These are phyloP conservation scores for Sclerotinia minor DNA, from an alignment of 2,329 filamentous ascomycete genomes.

Conservation along the genomic window DNA sequence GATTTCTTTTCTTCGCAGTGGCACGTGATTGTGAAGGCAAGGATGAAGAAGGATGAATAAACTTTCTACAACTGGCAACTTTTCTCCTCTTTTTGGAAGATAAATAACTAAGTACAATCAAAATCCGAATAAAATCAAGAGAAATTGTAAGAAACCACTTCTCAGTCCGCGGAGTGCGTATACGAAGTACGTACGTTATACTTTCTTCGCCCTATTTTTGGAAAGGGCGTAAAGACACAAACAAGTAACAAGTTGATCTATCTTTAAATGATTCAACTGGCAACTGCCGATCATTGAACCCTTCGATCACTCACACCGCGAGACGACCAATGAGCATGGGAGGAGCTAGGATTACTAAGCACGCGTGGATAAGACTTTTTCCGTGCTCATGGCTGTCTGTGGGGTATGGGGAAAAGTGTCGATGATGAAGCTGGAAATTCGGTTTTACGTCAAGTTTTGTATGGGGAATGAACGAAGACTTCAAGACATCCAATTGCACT, in stretches of 20 bases:
- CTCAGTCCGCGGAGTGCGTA: not conserved
- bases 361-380: not conserved
- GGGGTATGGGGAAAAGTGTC: conserved; percentile 21
- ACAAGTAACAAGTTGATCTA: not conserved
- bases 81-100: not conserved
- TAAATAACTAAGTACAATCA: not conserved
- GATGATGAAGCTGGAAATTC: conserved; percentile 2
- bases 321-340: not conserved
- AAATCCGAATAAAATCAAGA: not conserved
- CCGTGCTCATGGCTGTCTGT: conserved; percentile 7
- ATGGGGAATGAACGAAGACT: conserved; percentile 13
- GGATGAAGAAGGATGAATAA: conserved; percentile 16
- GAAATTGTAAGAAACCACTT: not conserved
- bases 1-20: not conserved
- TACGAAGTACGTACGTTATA: too few species aligned
- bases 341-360: not conserved
- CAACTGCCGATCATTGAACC: not conserved
- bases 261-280: too few species aligned
- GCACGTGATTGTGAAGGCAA: conserved; percentile 22
- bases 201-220: not conserved
- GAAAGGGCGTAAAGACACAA: not conserved
- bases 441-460: conserved; percentile 3
- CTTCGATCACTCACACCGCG: not conserved
- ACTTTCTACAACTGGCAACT: not conserved
- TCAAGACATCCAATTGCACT: not conserved